Evolutionary conservation across 2,329 filamentous ascomycete genomes (phyloP).

Genomic region (Diplodia seriata): DNA sequence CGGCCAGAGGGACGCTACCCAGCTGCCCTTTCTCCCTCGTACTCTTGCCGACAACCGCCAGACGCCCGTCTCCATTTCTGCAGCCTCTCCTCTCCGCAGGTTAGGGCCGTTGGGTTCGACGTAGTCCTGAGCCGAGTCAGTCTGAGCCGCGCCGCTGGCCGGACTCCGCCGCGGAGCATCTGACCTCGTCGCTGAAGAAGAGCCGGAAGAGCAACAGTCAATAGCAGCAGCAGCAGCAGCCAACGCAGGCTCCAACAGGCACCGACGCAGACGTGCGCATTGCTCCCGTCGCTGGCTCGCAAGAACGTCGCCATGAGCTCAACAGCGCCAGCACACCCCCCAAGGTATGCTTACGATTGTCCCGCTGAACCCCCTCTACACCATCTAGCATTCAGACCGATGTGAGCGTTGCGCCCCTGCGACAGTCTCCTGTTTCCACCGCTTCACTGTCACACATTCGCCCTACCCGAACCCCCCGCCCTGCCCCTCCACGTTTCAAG

Average conservation of each 20-base stretch:
- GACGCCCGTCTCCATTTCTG: conserved; percentile 1
- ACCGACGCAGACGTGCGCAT: not conserved
- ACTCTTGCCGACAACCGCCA: not conserved
- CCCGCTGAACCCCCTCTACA: not conserved
- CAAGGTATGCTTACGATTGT: conserved; percentile 14
- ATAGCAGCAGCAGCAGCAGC: conserved; percentile 1
- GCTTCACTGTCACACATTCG: not conserved
- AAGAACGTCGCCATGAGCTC: conserved; percentile 1
- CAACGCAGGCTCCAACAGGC: not conserved
- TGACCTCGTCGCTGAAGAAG: conserved; percentile 22
- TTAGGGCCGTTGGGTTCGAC: not conserved
- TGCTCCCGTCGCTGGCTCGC: not conserved
- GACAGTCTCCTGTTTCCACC: not conserved
- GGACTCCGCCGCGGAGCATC: not conserved
- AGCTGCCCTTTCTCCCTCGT: not conserved
- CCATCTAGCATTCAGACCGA: not conserved
- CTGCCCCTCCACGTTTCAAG: conserved; percentile 8
- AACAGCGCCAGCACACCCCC: conserved; percentile 3
- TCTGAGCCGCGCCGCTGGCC: conserved; percentile 3
- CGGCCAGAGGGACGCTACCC: not conserved
- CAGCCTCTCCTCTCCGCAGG: not conserved
- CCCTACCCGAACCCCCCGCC: not conserved
- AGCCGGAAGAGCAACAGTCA: conserved; percentile 12
- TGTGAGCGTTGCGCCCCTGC: not conserved
- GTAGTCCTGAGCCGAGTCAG: conserved; percentile 5